Base-by-base conservation (phyloP, 164 flowering plant species). In the Cinnamomum micranthum region DNA sequence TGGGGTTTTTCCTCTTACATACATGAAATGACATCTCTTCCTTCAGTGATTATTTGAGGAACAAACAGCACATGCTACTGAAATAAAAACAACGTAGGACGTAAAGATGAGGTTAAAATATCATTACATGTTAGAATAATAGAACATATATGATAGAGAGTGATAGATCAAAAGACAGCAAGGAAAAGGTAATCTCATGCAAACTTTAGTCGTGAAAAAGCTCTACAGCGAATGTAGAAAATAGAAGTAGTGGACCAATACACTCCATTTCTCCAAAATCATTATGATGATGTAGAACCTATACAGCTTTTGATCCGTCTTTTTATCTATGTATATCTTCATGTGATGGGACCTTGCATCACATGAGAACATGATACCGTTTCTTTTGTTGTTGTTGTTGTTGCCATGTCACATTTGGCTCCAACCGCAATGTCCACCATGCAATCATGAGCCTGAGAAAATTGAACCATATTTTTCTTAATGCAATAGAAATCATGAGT, bases 351-450 rank as follows among this genome's bases (percentile, higher is more conserved):
- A 9, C 74, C 68, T 5, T 28, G 50, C 50, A 59, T 24, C 74
- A 71, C 74, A 55, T 71, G 74, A 58, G 27, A 22, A 65, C 47
- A 71, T 71, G 6, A 71, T 71, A 59, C 33, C 41, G 6, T 71
- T 55, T 59, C 60, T 55, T 58, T 47, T 31, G 20, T 2, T 20
- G 15, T 4, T 22, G 15, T 4, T 22, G 35, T 47, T 41, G 68
- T 63, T 62, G 74, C n/a, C 60, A 73, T 41, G 69, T 73, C 69
- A 73, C 62, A 65, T 73, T 19, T 33, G 60, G 41, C 50, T 65
- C 62, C 69, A 73, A 73, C 69, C 63, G 55, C 68, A 6, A 47
- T 72, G 74, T 33, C 74, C 73, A 27, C 22, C 52, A 20, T 64
- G 69, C 10, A 64, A 73, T 73, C 69, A 73, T 73, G 55, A 64